These are phyloP conservation scores for Crithidia acanthocephali DNA, from an alignment of 208 protist genomes.

Conservation along the genomic window DNA sequence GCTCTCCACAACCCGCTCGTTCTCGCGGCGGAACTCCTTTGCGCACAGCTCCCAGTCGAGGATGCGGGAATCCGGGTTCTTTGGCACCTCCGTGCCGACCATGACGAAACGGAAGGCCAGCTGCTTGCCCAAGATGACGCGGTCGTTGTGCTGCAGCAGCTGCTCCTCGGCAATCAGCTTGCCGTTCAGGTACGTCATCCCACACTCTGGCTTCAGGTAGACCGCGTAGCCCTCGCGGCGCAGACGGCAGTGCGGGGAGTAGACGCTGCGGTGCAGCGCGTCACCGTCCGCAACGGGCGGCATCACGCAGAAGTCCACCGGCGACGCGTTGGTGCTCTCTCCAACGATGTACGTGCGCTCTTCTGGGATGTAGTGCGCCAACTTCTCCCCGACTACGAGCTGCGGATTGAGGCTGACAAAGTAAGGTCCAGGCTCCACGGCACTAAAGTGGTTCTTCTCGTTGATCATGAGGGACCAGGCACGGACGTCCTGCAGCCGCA, in stretches of 20 bases:
- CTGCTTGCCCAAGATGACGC: conserved; percentile 64
- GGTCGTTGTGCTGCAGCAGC: conserved; percentile 56
- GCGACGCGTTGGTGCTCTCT: conserved; percentile 46
- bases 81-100: conserved; percentile 23
- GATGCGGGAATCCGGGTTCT: conserved; percentile 38
- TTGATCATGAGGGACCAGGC: conserved; percentile 60
- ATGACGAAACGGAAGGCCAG: conserved; percentile 60
- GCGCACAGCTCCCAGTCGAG: conserved; percentile 69
- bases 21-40: conserved; percentile 55
- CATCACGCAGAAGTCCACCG: conserved; percentile 57
- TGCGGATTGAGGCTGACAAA: conserved; percentile 68
- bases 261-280: conserved; percentile 46
- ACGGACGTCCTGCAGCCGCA: conserved; percentile 55
- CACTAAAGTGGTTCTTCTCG: conserved; percentile 57
- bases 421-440: conserved; percentile 48
- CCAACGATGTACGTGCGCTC: conserved; percentile 58
- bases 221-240: conserved; percentile 39
- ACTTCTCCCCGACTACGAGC: conserved; percentile 61
- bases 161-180: conserved; percentile 44
- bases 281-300: conserved; percentile 31
- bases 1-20: conserved; percentile 20
- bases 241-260: conserved; percentile 69
- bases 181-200: conserved; percentile 74
- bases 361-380: conserved; percentile 52
- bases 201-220: conserved; percentile 57